A percentile compares a stretch with the other conserved stretches of the same genome.
These are phyloP conservation scores for Lipomyces starkeyi DNA, from an alignment of 805 yeast species.

Conservation along the genomic window DNA sequence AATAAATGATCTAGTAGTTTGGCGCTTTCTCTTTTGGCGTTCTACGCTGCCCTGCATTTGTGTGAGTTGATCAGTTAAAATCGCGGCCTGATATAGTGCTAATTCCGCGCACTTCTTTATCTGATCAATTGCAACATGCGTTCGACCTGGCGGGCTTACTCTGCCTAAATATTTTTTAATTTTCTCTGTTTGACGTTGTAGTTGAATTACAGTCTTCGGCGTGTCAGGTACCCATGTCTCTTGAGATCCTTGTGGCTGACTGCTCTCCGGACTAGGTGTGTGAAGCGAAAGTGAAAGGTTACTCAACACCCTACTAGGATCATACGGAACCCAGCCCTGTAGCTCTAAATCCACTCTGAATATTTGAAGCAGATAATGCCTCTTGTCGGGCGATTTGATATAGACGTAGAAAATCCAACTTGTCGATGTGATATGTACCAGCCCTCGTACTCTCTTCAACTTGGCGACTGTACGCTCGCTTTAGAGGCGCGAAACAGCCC, in stretches of 20 bases:
- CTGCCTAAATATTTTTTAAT: background rate
- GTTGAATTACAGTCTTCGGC: too few relatives aligned
- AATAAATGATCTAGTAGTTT: background rate
- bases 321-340: background rate
- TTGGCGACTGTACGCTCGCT: too few relatives aligned
- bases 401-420: background rate
- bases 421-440: background rate
- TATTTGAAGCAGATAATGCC: background rate
- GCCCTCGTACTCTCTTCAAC: background rate
- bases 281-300: background rate
- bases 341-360: background rate
- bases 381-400: background rate
- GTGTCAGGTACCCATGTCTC: too few relatives aligned
- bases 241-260: too few relatives aligned
- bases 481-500: too few relatives aligned
- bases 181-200: too few relatives aligned
- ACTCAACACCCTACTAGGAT: background rate
- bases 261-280: background rate
- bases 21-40: too few relatives aligned
- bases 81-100: background rate
- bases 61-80: background rate
- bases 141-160: background rate
- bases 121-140: slow-evolving; percentile 2
- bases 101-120: background rate
- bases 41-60: background rate